Base-by-base conservation (phyloP, 108 stramenopile genomes). In the Nitzschia sp. region DNA sequence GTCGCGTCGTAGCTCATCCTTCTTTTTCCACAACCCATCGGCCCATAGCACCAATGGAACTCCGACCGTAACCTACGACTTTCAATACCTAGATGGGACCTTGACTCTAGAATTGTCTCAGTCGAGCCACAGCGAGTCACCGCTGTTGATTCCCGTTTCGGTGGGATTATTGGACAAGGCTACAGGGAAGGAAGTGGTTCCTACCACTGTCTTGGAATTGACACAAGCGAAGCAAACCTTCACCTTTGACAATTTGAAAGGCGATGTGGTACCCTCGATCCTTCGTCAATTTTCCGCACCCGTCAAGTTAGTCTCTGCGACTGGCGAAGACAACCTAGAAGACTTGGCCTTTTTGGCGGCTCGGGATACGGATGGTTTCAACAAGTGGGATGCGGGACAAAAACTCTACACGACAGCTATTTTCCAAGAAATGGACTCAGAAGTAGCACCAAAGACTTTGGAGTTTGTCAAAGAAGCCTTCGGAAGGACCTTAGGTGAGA, bases 201-300 rank as follows among this genome's bases (percentile, higher is more conserved):
- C 89, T 11, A 89, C 87, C 26, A 79, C 52, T 27, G 88, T 97
- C 0, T 78, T 97, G 53, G 85, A 97, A 11, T 80, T 97, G 60
- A 96, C 80, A 59, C 90, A 96, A 56, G 63, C 33, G 22, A 69
- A 72, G 50, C 94, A 97, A 64, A 88, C 82, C 3, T 99, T 97
- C 70, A 71, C 78, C 22, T 97, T 99, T 71, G 63, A 80, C 8
- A 81, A 66, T 56, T 28, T 88, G 25, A 59, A 73, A 26, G 82
- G 84, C 0, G 85, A 91, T 46, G 94, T 97, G 17, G 77, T 97
- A 4, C 92, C 96, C 3, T 96, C 95, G 21, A 64, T 97, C 32
- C 80, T 98, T 35, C 88, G 97, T 5, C 89, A 82, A 53, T 97
- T 97, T 75, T 93, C 91, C 28, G 97, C 98, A 2, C 98, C 98